phyloP scores from a whole-genome alignment of 257 asterid species.

The Salvia miltiorrhiza region DNA sequence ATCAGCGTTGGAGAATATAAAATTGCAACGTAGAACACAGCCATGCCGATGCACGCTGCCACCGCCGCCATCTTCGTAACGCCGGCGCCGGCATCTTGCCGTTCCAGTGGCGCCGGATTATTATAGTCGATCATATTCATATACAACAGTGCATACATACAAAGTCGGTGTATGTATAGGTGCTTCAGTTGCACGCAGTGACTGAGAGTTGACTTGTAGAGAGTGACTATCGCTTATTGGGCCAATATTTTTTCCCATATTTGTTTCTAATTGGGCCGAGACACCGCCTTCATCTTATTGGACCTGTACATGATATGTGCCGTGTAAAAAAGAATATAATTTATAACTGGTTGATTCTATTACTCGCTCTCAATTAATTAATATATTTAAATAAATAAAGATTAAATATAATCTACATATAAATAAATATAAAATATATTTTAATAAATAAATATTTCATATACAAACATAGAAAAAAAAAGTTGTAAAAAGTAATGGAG shows the following conservation, averaged over 20 bases:
- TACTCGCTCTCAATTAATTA: too few species aligned
- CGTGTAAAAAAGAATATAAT: too few species aligned
- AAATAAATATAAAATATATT: too few species aligned
- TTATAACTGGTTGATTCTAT: too few species aligned
- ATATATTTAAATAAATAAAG: too few species aligned
- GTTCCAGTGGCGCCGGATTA: slow-evolving; percentile 42
- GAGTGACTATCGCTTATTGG: slow-evolving; percentile 18
- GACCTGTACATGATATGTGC: background rate
- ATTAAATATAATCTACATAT: too few species aligned
- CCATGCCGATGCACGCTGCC: slow-evolving; percentile 60
- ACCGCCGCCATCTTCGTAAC: slow-evolving; percentile 54
- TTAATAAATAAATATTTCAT: too few species aligned
- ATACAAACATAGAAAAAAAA: too few species aligned
- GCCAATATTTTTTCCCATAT: background rate
- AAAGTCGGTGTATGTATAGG: background rate
- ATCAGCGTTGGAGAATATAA: slow-evolving; percentile 74
- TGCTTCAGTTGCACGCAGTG: slow-evolving; percentile 9
- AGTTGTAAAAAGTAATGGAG: too few species aligned
- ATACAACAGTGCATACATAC: background rate
- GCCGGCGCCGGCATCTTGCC: slow-evolving; percentile 23
- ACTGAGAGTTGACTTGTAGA: slow-evolving; percentile 21
- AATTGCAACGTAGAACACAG: slow-evolving; percentile 72
- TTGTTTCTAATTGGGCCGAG: background rate
- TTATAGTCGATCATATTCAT: background rate
- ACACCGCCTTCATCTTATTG: background rate